Evolutionary conservation across 179 eudicot species (phyloP).

Genomic region (Heliamphora pulchella): DNA sequence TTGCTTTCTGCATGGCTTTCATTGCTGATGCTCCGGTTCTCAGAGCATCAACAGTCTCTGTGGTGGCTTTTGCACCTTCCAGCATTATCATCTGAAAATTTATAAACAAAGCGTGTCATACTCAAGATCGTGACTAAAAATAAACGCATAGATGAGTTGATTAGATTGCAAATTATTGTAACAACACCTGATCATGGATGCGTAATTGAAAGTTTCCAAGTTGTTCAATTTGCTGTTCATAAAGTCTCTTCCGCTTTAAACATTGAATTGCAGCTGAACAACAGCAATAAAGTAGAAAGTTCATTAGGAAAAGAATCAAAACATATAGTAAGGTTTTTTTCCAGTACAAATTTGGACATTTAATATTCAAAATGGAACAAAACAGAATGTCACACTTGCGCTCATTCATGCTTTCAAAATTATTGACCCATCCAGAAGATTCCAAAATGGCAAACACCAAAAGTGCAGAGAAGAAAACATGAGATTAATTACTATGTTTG

Average conservation of each 20-base stretch:
- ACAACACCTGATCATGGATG: slow-evolving; percentile 39
- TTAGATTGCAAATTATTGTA: neutral
- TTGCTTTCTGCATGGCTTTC: slow-evolving; percentile 72
- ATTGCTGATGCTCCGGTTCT: slow-evolving; percentile 74
- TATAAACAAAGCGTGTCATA: slow-evolving; percentile 17
- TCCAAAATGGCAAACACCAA: neutral
- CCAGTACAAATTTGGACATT: neutral
- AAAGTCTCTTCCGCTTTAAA: slow-evolving; percentile 42
- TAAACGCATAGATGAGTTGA: neutral
- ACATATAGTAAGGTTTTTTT: neutral
- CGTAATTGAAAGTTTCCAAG: slow-evolving; percentile 37
- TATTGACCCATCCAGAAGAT: neutral
- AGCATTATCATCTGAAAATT: slow-evolving; percentile 49
- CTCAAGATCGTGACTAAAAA: neutral
- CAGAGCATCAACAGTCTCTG: slow-evolving; percentile 74
- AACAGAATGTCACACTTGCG: neutral
- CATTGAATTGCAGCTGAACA: slow-evolving; percentile 41
- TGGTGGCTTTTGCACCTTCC: slow-evolving; percentile 79
- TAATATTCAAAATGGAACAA: neutral
- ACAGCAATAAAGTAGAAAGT: slow-evolving; percentile 3
- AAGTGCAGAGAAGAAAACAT: neutral
- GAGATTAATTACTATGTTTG: neutral
- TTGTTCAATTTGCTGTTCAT: slow-evolving; percentile 43
- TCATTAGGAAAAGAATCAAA: neutral
- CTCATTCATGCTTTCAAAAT: neutral